phyloP scores from a whole-genome alignment of 23 red algal genomes.

The Gracilaria domingensis region DNA sequence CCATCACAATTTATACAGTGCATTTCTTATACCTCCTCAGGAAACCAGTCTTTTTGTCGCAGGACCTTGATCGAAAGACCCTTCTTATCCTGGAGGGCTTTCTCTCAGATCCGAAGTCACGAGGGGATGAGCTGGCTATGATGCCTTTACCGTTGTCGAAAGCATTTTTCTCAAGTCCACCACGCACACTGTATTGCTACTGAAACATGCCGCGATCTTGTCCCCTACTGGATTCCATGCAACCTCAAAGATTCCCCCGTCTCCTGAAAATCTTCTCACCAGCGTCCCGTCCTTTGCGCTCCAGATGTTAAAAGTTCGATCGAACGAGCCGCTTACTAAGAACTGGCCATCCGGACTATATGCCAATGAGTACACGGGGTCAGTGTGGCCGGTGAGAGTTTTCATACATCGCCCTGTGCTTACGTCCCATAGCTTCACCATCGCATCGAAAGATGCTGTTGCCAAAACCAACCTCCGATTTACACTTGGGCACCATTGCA shows the following conservation, averaged over 20 bases:
- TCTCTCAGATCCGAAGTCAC: background rate
- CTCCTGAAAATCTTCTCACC: slow-evolving; percentile 73
- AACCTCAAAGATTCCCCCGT: slow-evolving; percentile 94
- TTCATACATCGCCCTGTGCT: slow-evolving; percentile 69
- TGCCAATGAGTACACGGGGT: slow-evolving; percentile 89
- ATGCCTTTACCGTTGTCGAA: slow-evolving; percentile 37
- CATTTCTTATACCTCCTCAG: background rate
- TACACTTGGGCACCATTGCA: slow-evolving; percentile 84
- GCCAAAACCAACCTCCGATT: slow-evolving; percentile 81
- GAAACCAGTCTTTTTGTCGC: background rate
- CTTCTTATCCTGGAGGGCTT: background rate
- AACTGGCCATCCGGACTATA: slow-evolving; percentile 92
- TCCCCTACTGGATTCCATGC: slow-evolving; percentile 89
- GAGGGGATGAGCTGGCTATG: slow-evolving; percentile 1
- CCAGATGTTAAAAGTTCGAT: slow-evolving; percentile 91
- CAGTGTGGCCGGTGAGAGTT: slow-evolving; percentile 84
- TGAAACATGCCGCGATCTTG: slow-evolving; percentile 84
- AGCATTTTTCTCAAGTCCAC: slow-evolving; percentile 82
- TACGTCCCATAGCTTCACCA: slow-evolving; percentile 95
- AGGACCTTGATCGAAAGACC: background rate
- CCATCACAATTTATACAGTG: background rate
- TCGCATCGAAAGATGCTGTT: slow-evolving; percentile 94
- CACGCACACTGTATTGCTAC: slow-evolving; percentile 87
- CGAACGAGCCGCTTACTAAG: slow-evolving; percentile 87
- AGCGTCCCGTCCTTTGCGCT: slow-evolving; percentile 80